Base-by-base conservation (phyloP, 495 filamentous ascomycete genomes). In the Daldinia childiae region DNA sequence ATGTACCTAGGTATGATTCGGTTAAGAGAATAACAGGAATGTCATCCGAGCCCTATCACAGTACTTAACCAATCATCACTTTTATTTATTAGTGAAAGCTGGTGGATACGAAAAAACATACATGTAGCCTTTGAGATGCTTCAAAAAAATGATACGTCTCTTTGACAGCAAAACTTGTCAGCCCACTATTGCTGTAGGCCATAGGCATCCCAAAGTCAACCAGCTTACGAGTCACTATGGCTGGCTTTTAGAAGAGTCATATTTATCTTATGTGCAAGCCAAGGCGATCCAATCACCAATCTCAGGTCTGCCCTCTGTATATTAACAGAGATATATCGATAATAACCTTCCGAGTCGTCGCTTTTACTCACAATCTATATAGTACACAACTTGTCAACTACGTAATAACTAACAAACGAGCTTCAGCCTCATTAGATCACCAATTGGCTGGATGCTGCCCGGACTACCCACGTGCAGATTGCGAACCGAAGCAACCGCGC, bases 141-240 rank as follows among this genome's bases (percentile, higher is more conserved):
- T 26, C n/a, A 36, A 58, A 68, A 27, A 72, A 39, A 62, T 68
- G 70, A 72, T 61, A 64, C 43, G 56, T 72, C 65, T 52, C 39
- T 62, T 57, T 57, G 52, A 34, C 39, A 45, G 7, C 51, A 9
- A 58, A 66, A 66, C 52, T 39, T 41, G 58, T 61, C 62, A 70
- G 56, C 61, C 55, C 38, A 54, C 9, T 43, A 24, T 55, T 19
- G 34, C 21, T 29, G 41, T 50, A 66, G 17, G 26, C 14, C 38
- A 41, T 50, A 58, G 12, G 36, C 43, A 52, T n/a, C 55, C 19
- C 41, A 45, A 39, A 43, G 15, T 58, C 26, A 39, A 32, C 50
- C 41, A 63, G 24, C 15, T 66, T 59, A 54, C 48, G 51, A 59
- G 56, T 70, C 56, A 64, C 36, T 29, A 34, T 51, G 32, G 52